Percentiles rank a stretch among this genome's conserved stretches.
Evolutionary conservation across 768 basidiomycete genomes (phyloP).

Genomic region (Tylopilus cervinicoccineus): DNA sequence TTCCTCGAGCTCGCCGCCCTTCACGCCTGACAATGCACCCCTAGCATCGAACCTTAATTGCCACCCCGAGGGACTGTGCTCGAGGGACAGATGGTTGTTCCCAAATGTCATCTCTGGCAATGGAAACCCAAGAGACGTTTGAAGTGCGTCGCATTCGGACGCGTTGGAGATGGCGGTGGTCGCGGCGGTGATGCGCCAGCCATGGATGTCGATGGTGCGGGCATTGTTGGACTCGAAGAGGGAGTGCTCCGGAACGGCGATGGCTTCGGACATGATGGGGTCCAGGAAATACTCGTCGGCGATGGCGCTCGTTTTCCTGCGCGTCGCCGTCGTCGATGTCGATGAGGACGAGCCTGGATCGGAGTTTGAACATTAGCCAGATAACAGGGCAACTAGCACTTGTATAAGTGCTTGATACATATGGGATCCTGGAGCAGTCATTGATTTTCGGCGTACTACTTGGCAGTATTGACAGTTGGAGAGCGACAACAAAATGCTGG

Average conservation of each 20-base stretch:
- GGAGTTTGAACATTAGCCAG: constrained; percentile 3
- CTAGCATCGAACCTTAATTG: constrained; percentile 61
- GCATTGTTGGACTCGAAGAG: constrained; percentile 67
- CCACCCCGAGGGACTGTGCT: constrained; percentile 63
- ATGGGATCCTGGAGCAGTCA: no score
- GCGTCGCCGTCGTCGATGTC: constrained; percentile 6
- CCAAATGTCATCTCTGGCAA: constrained; percentile 98
- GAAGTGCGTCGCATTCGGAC: constrained; percentile 65
- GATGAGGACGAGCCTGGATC: constrained; percentile 1
- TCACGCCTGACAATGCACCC: constrained; percentile 68
- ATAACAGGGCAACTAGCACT: no score
- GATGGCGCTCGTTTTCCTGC: not conserved
- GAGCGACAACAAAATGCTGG: constrained; percentile 2
- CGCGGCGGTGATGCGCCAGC: constrained; percentile 66
- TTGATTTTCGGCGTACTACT: no score
- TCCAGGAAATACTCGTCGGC: constrained; percentile 11
- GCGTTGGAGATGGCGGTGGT: constrained; percentile 82
- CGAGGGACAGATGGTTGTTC: constrained; percentile 67
- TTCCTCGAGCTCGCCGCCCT: constrained; percentile 64
- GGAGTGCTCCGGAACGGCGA: constrained; percentile 56
- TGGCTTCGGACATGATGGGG: constrained; percentile 36
- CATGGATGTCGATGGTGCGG: constrained; percentile 60
- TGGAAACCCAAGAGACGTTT: constrained; percentile 64
- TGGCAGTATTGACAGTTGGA: constrained; percentile 21
- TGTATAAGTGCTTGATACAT: no score